A percentile compares a stretch with the other conserved stretches of the same genome.
Conservation (phyloP, 73 alveolate genomes). For the Chromera velia region DNA sequence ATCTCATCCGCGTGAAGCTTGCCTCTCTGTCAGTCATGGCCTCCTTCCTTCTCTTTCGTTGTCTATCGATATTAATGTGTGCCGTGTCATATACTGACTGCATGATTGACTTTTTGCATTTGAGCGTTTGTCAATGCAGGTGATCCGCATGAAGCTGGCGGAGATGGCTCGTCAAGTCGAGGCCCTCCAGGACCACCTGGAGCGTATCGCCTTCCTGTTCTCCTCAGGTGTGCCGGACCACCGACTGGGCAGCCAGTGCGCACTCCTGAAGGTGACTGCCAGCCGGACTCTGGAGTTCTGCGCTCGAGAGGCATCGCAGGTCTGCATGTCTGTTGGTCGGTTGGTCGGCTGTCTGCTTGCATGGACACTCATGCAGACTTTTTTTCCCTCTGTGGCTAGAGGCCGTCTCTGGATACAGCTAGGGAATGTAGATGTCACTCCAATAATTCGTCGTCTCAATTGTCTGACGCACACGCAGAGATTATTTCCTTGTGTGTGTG, state of each 20-base stretch:
- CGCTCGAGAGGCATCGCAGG: slow-evolving; percentile 25
- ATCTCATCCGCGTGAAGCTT: too few relatives aligned
- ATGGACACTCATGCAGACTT: too few relatives aligned
- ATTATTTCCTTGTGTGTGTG: too few relatives aligned
- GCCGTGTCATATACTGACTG: not conserved
- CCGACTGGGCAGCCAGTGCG: slow-evolving; percentile 19
- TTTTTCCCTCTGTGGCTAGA: too few relatives aligned
- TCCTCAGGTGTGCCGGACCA: slow-evolving; percentile 6
- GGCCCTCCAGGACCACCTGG: slow-evolving; percentile 14
- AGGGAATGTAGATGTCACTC: too few relatives aligned
- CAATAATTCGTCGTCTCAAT: too few relatives aligned
- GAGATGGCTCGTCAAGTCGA: slow-evolving; percentile 8
- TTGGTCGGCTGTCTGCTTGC: too few relatives aligned
- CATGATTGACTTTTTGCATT: not conserved
- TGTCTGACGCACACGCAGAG: too few relatives aligned
- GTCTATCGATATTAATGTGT: not conserved
- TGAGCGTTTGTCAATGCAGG: not conserved
- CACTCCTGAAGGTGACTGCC: slow-evolving; percentile 13
- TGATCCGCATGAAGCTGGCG: not conserved
- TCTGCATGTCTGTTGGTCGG: too few relatives aligned
- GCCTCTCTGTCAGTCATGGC: not conserved
- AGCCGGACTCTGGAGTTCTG: slow-evolving; percentile 10
- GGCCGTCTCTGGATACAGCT: too few relatives aligned
- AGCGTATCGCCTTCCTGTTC: slow-evolving; percentile 14
- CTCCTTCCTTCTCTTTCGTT: not conserved